Evolutionary conservation across 805 yeast genomes (phyloP), one percentile per base, ranked within the genome.

Genomic region (Naumovozyma baii): DNA sequence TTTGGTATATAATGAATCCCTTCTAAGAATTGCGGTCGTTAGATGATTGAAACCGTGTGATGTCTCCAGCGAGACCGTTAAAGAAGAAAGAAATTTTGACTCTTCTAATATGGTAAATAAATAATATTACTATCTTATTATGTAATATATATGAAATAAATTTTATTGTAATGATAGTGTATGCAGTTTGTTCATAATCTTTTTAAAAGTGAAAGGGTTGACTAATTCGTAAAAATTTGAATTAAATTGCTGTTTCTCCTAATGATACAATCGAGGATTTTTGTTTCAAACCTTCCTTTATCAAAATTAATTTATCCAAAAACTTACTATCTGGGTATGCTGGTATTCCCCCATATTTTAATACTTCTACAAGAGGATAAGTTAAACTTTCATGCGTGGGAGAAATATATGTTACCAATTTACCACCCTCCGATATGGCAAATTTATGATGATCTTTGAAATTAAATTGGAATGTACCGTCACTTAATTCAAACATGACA

Each of bases 371-470:
- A 40, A 75, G 54, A 28, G 80, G 78, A 48, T 74, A 75, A 2
- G 90, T 80, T 56, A 76, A 78, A 39, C 83, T 78, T 40, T 75
- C 74, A 54, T 85, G 76, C 41, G 74, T 71, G 30, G 92, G 88
- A 3, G 88, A 83, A 38, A 90, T 79, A 51, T 86, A 86, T 19
- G 94, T 83, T 15, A 90, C 72, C 34, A 76, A 76, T 44, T 73
- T 70, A 17, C 95, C 96, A 40, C 74, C 69, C 49, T 80, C 80
- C 33, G 88, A 81, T 31, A 90, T 60, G 43, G 94, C 79, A 40
- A 88, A 65, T 63, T 92, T 92, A 63, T 83, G 88, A 57, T 92
- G 98, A 63, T 92, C 97, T 59, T 82, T 82, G 65, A 92, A 92
- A 64, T 92, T 92, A 67, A 88, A 86, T 61, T 90, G 97, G 59